A percentile compares a stretch with the other conserved stretches of the same genome.
Conservation (phyloP, 306 rosid species). For the Begonia loranthoides region DNA sequence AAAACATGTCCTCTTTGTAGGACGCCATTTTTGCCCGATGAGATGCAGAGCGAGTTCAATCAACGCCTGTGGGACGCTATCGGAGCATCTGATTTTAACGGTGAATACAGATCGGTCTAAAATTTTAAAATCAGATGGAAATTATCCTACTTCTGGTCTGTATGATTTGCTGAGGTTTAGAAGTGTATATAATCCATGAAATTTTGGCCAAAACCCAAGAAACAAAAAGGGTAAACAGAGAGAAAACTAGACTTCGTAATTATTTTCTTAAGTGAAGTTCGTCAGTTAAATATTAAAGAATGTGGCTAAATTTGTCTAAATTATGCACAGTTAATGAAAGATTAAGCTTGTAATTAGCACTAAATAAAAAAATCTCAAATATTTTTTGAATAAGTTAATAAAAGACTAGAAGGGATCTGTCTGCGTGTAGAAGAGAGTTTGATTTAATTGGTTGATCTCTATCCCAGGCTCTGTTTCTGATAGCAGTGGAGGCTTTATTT, state of each 20-base stretch:
- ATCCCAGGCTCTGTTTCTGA: conserved; percentile 1
- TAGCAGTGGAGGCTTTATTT: background rate
- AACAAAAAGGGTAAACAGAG: background rate
- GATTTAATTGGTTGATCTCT: background rate
- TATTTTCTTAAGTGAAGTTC: background rate
- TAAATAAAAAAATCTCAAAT: background rate
- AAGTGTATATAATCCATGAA: conserved; percentile 11
- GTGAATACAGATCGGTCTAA: conserved; percentile 24
- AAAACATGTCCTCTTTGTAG: conserved; percentile 81
- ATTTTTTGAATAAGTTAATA: background rate
- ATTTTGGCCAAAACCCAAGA: background rate
- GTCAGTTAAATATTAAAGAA: background rate
- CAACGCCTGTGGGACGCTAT: conserved; percentile 67
- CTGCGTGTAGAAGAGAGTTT: too few species aligned
- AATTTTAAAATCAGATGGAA: background rate
- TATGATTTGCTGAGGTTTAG: background rate
- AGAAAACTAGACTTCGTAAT: background rate
- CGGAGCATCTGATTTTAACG: conserved; percentile 25
- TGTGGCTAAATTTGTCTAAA: too few species aligned
- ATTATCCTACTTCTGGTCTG: background rate
- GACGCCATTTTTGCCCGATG: conserved; percentile 55
- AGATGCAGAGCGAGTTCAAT: conserved; percentile 37
- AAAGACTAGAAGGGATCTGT: too few species aligned
- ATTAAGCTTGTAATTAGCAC: background rate
- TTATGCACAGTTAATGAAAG: too few species aligned